A percentile compares a stretch with the other conserved stretches of the same genome.
Conservation (phyloP, 192 early-diverging fungal species). For the Kappamyces sp. region DNA sequence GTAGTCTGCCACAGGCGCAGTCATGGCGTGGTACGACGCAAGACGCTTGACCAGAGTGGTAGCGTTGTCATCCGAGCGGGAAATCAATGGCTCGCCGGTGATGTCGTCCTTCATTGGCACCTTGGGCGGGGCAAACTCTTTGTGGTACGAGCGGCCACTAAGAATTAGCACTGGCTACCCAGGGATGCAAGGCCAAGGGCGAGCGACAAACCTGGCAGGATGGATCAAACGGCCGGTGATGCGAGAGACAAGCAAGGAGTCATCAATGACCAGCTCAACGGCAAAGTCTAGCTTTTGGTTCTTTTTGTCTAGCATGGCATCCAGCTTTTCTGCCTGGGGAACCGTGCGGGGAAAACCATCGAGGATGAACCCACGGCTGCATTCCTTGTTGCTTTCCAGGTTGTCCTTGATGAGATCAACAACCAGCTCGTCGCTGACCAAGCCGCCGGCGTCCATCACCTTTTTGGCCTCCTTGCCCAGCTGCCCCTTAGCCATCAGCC, state of each 20-base stretch:
- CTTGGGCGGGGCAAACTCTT: constrained; percentile 94
- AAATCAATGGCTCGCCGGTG: constrained; percentile 96
- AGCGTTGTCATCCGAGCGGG: constrained; percentile 96
- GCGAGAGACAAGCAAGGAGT: constrained; percentile 84
- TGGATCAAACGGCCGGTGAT: constrained; percentile 98
- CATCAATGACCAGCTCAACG: constrained; percentile 91
- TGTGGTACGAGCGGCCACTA: constrained; percentile 94
- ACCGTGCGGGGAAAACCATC: constrained; percentile 99
- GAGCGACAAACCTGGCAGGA: constrained; percentile 51
- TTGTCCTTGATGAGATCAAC: constrained; percentile 96
- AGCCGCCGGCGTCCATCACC: constrained; percentile 97
- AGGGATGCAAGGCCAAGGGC: constrained; percentile 12
- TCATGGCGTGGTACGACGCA: constrained; percentile 58
- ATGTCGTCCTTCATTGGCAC: constrained; percentile 82
- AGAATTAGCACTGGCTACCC: constrained; percentile 4
- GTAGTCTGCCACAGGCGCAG: constrained; percentile 64
- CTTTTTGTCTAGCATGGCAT: constrained; percentile 81
- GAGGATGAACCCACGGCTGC: constrained; percentile 97
- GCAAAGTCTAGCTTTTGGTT: constrained; percentile 82
- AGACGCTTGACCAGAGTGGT: constrained; percentile 89
- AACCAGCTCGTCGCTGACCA: constrained; percentile 98
- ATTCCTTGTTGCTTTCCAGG: constrained; percentile 87
- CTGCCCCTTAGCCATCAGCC: constrained; percentile 16
- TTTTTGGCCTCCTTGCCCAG: constrained; percentile 95
- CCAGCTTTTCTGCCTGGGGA: constrained; percentile 95